Conservation (phyloP, 1,284 basidiomycete genomes). For the Ganoderma meredithae region DNA sequence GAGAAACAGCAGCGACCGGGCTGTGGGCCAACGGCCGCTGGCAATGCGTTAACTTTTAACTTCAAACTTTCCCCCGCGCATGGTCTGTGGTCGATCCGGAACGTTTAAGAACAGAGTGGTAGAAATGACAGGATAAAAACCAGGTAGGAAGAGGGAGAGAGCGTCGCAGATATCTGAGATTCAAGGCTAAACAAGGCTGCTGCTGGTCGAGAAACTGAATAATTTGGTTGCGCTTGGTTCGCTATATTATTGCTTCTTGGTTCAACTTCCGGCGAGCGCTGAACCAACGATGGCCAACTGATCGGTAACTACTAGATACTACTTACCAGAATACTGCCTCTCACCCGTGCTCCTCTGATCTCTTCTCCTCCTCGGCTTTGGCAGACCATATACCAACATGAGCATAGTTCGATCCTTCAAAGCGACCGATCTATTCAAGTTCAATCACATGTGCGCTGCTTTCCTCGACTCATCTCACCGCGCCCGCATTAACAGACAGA, state of each 20-base stretch:
- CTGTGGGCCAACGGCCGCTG: background rate
- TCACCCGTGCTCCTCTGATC: background rate
- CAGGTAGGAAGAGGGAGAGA: background rate
- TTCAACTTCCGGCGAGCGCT: background rate
- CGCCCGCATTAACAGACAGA: background rate
- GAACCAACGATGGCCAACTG: background rate
- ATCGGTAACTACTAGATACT: too few species aligned
- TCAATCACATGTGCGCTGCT: constrained; percentile 81
- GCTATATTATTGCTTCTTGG: background rate
- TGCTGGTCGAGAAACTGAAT: too few species aligned
- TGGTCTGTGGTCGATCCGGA: background rate
- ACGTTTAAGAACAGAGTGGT: background rate
- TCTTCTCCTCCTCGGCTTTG: background rate
- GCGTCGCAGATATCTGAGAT: background rate
- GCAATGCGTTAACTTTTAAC: too few species aligned
- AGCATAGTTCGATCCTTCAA: constrained; percentile 84
- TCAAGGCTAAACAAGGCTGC: too few species aligned
- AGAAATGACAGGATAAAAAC: background rate
- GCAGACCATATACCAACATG: constrained; percentile 53
- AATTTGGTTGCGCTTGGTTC: background rate
- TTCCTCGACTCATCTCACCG: background rate
- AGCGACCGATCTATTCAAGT: constrained; percentile 89
- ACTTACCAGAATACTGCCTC: too few species aligned
- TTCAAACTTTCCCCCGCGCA: background rate
- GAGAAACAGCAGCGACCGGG: background rate